These are phyloP conservation scores for Carpediemonas membranifera DNA, from an alignment of 78 protist genomes.

Conservation along the genomic window DNA sequence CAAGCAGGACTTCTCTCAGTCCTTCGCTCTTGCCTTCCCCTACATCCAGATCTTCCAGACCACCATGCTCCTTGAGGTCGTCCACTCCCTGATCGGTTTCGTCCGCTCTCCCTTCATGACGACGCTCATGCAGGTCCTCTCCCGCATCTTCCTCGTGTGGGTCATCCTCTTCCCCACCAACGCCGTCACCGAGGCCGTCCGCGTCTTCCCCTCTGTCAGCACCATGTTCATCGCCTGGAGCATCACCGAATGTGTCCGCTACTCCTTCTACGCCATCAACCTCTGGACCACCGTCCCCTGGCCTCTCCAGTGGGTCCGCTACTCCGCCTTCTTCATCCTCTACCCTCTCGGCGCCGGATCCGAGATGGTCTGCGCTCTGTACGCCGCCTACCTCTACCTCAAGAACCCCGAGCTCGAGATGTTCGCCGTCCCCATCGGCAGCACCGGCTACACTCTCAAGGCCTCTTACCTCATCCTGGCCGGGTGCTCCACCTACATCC, in stretches of 20 bases:
- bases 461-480: background rate
- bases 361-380: conserved; percentile 36
- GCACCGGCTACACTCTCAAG: conserved; percentile 31
- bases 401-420: background rate
- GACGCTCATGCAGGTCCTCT: conserved; percentile 49
- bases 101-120: conserved; percentile 41
- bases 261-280: conserved; percentile 48
- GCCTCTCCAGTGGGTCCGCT: conserved; percentile 45
- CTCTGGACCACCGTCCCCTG: conserved; percentile 28
- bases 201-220: conserved; percentile 16
- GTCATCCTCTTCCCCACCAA: conserved; percentile 23
- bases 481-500: conserved; percentile 28
- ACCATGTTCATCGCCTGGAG: conserved; percentile 40
- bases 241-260: conserved; percentile 48
- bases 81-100: conserved; percentile 51
- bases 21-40: background rate
- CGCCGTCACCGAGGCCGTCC: too few relatives aligned
- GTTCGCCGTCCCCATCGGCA: conserved; percentile 24
- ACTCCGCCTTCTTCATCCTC: conserved; percentile 39
- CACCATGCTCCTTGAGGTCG: conserved; percentile 15
- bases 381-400: conserved; percentile 17
- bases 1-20: background rate
- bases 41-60: background rate
- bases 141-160: conserved; percentile 42
- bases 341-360: conserved; percentile 52